Conservation (phyloP, 352 stramenopile species). For the Globisporangium perplexum region DNA sequence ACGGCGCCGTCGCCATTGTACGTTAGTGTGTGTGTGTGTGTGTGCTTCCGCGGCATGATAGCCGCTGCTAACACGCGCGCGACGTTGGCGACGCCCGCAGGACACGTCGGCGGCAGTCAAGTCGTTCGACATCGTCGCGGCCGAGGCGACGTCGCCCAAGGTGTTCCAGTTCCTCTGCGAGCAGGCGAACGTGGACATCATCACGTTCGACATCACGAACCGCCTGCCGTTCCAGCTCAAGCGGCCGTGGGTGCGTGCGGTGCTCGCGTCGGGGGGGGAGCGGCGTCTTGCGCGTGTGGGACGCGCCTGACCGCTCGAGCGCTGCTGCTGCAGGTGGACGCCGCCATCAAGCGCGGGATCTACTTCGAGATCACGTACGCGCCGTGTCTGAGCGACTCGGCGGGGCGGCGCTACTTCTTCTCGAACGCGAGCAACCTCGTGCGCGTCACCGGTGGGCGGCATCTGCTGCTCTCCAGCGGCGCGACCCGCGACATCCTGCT, state of each 20-base stretch:
- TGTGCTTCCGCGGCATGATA: no score
- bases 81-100: constrained; percentile 19
- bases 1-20: constrained; percentile 53
- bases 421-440: constrained; percentile 79
- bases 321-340: constrained; percentile 36
- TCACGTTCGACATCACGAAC: constrained; percentile 80
- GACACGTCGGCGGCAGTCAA: constrained; percentile 48
- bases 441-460: constrained; percentile 54
- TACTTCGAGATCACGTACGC: constrained; percentile 83
- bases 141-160: constrained; percentile 49
- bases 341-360: constrained; percentile 63
- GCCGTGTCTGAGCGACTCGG: constrained; percentile 67
- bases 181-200: constrained; percentile 69
- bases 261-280: background rate
- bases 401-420: constrained; percentile 80
- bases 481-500: constrained; percentile 70
- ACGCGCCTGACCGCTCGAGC: no score
- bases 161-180: constrained; percentile 86
- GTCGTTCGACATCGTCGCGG: constrained; percentile 74
- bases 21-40: constrained; percentile 1
- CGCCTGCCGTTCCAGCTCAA: constrained; percentile 76
- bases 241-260: constrained; percentile 48
- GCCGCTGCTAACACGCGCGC: background rate
- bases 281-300: background rate
- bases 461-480: constrained; percentile 71